These are phyloP conservation scores for Aspergillus affinis DNA, from an alignment of 495 filamentous ascomycete species.

Conservation along the genomic window DNA sequence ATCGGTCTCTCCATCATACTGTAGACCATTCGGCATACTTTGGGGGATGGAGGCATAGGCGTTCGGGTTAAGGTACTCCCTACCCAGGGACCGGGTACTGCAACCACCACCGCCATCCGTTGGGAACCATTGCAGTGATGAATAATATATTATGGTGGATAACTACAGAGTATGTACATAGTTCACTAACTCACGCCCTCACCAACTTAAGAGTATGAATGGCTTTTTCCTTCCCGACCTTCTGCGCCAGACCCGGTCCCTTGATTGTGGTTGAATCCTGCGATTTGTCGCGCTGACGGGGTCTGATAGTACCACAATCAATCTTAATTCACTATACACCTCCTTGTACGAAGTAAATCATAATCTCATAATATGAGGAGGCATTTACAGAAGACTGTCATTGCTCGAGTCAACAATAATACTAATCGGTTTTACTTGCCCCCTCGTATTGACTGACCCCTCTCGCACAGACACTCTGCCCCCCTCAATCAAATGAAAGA, in stretches of 20 bases:
- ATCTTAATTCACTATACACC: neutral
- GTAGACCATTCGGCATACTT: too few species aligned
- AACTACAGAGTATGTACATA: too few species aligned
- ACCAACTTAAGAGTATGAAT: neutral
- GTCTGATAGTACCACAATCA: neutral
- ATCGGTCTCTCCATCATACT: neutral
- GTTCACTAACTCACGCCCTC: too few species aligned
- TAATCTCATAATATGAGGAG: neutral
- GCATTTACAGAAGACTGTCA: neutral
- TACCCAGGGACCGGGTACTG: neutral
- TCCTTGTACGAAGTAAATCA: neutral
- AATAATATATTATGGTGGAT: too few species aligned
- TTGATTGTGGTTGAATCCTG: neutral
- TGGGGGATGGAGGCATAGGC: too few species aligned
- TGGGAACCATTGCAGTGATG: neutral
- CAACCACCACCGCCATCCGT: neutral
- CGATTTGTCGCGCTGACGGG: neutral
- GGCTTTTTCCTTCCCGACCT: neutral
- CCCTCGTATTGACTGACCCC: too few species aligned
- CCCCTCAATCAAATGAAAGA: neutral
- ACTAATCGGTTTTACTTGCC: too few species aligned
- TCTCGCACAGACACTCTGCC: slow-evolving; percentile 4
- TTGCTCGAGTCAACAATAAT: too few species aligned
- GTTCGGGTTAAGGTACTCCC: neutral
- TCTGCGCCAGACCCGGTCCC: neutral